These are phyloP conservation scores for Clonostachys rosea DNA, from an alignment of 2,329 filamentous ascomycete species.

Conservation along the genomic window DNA sequence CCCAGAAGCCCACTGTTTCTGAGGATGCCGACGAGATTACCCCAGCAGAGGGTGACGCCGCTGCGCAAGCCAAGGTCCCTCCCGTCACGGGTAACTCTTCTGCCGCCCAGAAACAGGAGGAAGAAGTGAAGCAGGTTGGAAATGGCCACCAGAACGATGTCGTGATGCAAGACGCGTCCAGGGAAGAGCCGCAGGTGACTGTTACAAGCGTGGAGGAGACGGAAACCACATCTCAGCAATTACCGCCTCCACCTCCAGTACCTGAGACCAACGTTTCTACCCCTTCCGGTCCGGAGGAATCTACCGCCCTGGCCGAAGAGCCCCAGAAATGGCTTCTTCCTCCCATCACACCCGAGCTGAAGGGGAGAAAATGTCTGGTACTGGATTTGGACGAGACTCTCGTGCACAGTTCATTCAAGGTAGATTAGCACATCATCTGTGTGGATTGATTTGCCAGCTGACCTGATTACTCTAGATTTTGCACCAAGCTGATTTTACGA, in stretches of 20 bases:
- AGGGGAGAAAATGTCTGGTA: constrained; percentile 89
- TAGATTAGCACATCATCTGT: constrained; percentile 27
- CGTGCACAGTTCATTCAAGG: constrained; percentile 99
- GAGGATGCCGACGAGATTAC: constrained; percentile 9
- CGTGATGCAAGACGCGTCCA: constrained; percentile 61
- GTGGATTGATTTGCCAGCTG: constrained; percentile 4
- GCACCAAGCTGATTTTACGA: constrained; percentile 97
- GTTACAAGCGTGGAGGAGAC: constrained; percentile 4
- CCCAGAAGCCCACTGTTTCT: constrained; percentile 35
- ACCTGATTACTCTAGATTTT: constrained; percentile 61
- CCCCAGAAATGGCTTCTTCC: constrained; percentile 69
- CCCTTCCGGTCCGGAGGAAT: constrained; percentile 8
- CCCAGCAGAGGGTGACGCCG: constrained; percentile 31
- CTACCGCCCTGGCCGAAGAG: constrained; percentile 8
- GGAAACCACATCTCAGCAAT: constrained; percentile 10
- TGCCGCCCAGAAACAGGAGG: constrained; percentile 13
- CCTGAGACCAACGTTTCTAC: constrained; percentile 37
- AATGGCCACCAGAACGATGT: constrained; percentile 42
- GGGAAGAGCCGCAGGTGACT: constrained; percentile 42
- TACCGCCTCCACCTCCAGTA: constrained; percentile 41
- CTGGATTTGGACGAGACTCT: constrained; percentile 94
- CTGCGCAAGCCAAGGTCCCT: constrained; percentile 35
- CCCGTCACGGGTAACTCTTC: constrained; percentile 38
- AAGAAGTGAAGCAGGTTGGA: constrained; percentile 5
- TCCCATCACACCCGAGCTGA: constrained; percentile 73